phyloP scores from a whole-genome alignment of 148 eudicot genomes.

The Euryodendron excelsum region DNA sequence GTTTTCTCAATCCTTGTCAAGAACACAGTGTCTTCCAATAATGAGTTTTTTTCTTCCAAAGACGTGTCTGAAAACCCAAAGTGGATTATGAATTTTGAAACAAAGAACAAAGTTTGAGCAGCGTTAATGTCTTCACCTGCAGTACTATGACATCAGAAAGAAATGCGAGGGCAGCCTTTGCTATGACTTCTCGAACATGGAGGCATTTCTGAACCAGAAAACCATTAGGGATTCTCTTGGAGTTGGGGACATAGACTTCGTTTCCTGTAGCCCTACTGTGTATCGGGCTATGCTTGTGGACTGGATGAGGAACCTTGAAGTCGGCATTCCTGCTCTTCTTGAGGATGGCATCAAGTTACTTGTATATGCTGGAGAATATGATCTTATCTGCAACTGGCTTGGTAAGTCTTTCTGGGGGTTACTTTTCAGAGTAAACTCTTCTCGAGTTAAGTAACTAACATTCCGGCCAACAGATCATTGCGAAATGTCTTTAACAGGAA shows the following conservation, averaged over 20 bases:
- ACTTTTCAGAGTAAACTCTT: background rate
- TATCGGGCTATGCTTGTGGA: conserved; percentile 83
- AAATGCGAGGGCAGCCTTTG: conserved; percentile 88
- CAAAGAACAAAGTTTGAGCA: background rate
- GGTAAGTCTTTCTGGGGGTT: conserved; percentile 40
- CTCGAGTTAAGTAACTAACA: too few relatives aligned
- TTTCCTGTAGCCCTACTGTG: conserved; percentile 84
- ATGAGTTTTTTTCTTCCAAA: background rate
- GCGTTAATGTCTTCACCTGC: conserved; percentile 24
- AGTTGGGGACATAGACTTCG: conserved; percentile 77
- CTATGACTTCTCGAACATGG: conserved; percentile 87
- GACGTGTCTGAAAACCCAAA: background rate
- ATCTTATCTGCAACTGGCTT: conserved; percentile 97
- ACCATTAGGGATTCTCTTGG: conserved; percentile 67
- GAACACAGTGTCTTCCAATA: too few relatives aligned
- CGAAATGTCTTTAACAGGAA: background rate
- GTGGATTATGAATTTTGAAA: background rate
- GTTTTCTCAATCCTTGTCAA: too few relatives aligned
- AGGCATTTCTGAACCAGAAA: conserved; percentile 58
- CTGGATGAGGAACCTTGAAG: conserved; percentile 96
- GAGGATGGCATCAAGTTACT: conserved; percentile 81
- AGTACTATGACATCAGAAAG: conserved; percentile 89
- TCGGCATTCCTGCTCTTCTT: conserved; percentile 81
- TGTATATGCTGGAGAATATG: conserved; percentile 93
- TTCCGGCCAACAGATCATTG: too few relatives aligned